Percentiles rank a stretch among this genome's conserved stretches.
These are phyloP conservation scores for Primulina eburnea DNA, from an alignment of 257 asterid species.

Conservation along the genomic window DNA sequence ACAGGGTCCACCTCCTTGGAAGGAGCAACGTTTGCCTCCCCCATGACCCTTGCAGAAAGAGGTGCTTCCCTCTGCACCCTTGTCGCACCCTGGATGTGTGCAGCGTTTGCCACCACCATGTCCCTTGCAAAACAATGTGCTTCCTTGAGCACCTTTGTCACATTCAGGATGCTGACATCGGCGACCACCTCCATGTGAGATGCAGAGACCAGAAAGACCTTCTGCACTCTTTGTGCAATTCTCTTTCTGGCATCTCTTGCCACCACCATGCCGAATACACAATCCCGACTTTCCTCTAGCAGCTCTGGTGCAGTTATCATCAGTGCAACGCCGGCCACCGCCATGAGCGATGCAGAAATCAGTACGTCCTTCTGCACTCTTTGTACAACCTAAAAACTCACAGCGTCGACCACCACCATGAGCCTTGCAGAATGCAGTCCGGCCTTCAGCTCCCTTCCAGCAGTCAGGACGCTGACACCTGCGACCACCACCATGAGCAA, in stretches of 20 bases:
- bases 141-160: slow-evolving; percentile 50
- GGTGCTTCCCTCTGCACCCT: slow-evolving; percentile 57
- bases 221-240: slow-evolving; percentile 50
- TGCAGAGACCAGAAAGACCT: slow-evolving; percentile 55
- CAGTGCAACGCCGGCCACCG: slow-evolving; percentile 55
- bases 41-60: slow-evolving; percentile 56
- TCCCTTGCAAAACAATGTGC: slow-evolving; percentile 53
- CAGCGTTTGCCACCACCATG: slow-evolving; percentile 58
- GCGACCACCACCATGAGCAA: slow-evolving; percentile 54
- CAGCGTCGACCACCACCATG: slow-evolving; percentile 59
- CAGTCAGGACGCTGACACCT: slow-evolving; percentile 50
- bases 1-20: slow-evolving; percentile 43
- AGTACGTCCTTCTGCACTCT: slow-evolving; percentile 53
- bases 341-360: slow-evolving; percentile 52
- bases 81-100: slow-evolving; percentile 37
- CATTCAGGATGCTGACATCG: slow-evolving; percentile 45
- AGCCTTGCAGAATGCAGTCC: slow-evolving; percentile 55
- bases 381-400: slow-evolving; percentile 49
- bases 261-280: slow-evolving; percentile 57
- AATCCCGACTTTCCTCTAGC: slow-evolving; percentile 53
- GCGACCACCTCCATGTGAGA: slow-evolving; percentile 57
- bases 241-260: slow-evolving; percentile 49
- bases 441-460: slow-evolving; percentile 52
- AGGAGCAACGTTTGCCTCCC: slow-evolving; percentile 52
- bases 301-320: slow-evolving; percentile 43